Evolutionary conservation across 768 basidiomycete species (phyloP).

Genomic region (Mycena alexandri): DNA sequence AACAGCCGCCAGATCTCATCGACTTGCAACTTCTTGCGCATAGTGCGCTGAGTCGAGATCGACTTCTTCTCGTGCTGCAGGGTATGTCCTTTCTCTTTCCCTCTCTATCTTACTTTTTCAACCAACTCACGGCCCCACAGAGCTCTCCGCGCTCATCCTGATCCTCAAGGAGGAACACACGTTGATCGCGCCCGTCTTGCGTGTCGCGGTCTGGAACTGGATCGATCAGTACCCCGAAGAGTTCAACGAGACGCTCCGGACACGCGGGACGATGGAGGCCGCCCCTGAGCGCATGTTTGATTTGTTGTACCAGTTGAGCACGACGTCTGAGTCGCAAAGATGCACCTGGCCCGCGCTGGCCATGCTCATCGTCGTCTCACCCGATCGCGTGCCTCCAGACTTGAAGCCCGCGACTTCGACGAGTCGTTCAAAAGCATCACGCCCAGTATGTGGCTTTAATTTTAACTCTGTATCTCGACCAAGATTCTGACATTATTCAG

Average conservation of each 20-base stretch:
- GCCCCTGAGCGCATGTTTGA: constrained; percentile 91
- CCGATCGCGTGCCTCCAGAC: constrained; percentile 77
- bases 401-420: constrained; percentile 45
- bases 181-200: constrained; percentile 78
- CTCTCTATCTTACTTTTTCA: neutral
- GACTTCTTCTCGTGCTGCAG: constrained; percentile 79
- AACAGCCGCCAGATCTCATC: constrained; percentile 68
- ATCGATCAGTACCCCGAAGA: constrained; percentile 83
- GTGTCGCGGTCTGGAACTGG: constrained; percentile 92
- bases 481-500: constrained; percentile 39
- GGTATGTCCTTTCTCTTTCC: constrained; percentile 53
- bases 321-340: constrained; percentile 57
- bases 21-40: constrained; percentile 87
- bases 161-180: constrained; percentile 85
- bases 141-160: constrained; percentile 84
- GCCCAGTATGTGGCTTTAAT: constrained; percentile 34
- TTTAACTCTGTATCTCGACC: no score
- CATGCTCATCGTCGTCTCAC: constrained; percentile 78
- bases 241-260: constrained; percentile 78
- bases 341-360: constrained; percentile 84
- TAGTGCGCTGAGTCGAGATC: constrained; percentile 75
- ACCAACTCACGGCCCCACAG: constrained; percentile 50
- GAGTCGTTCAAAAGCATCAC: constrained; percentile 47
- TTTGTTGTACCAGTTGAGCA: constrained; percentile 64
- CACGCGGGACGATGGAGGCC: constrained; percentile 78